phyloP scores from a whole-genome alignment of 306 rosid genomes.

The Gillenia trifoliata region DNA sequence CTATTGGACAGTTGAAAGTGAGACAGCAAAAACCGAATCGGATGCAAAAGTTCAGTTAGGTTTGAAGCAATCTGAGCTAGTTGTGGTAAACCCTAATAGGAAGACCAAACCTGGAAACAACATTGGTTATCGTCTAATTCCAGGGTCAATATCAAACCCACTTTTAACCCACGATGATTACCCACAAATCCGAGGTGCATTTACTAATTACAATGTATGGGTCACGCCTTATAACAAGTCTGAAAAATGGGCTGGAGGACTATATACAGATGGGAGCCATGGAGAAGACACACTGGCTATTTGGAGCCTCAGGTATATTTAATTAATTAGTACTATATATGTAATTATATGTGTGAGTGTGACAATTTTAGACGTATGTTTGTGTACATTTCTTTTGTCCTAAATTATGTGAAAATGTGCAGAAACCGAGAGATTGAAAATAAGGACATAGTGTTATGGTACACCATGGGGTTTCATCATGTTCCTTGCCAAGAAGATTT shows the following conservation, averaged over 20 bases:
- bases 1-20: constrained; percentile 38
- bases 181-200: constrained; percentile 62
- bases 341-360: neutral
- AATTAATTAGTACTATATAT: no score
- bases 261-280: constrained; percentile 36
- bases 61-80: constrained; percentile 30
- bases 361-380: neutral
- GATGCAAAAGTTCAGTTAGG: constrained; percentile 41
- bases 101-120: constrained; percentile 45
- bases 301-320: constrained; percentile 35
- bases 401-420: neutral
- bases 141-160: constrained; percentile 25
- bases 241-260: constrained; percentile 64
- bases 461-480: constrained; percentile 58
- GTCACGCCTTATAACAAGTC: constrained; percentile 71
- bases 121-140: constrained; percentile 52
- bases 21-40: constrained; percentile 32
- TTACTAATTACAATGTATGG: constrained; percentile 49
- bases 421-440: constrained; percentile 18
- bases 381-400: neutral
- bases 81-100: constrained; percentile 54
- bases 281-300: constrained; percentile 52
- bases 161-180: constrained; percentile 49
- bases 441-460: constrained; percentile 41
- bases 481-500: constrained; percentile 64